phyloP scores from a whole-genome alignment of 306 rosid genomes.

The Prunus mira region DNA sequence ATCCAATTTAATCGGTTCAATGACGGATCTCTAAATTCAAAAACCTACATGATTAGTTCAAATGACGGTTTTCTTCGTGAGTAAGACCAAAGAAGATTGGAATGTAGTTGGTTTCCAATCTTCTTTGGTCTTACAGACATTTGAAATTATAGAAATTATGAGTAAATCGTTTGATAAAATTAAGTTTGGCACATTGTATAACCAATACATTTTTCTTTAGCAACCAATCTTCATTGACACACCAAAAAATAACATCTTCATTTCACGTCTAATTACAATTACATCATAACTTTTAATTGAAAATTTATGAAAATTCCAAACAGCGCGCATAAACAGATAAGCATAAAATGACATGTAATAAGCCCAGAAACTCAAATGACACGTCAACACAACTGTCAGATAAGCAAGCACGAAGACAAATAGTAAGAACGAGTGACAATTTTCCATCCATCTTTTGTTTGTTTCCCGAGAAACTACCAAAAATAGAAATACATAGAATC shows the following conservation, averaged over 20 bases:
- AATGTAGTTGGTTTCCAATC: background rate
- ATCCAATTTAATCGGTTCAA: background rate
- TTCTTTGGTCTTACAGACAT: too few species aligned
- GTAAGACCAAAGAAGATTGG: too few species aligned
- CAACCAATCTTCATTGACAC: background rate
- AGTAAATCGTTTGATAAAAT: background rate
- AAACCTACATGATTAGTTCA: background rate
- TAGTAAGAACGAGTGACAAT: background rate
- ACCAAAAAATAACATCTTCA: background rate
- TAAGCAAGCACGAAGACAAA: too few species aligned
- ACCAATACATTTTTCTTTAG: background rate
- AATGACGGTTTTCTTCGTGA: background rate
- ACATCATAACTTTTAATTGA: background rate
- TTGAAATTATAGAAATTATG: background rate
- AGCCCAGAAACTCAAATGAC: background rate
- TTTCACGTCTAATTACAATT: background rate
- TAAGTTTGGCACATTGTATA: background rate
- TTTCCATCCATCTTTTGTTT: background rate
- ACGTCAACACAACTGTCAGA: background rate
- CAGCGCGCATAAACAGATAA: background rate
- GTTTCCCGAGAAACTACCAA: background rate
- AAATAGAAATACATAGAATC: background rate
- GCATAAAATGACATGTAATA: background rate
- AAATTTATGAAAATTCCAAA: background rate
- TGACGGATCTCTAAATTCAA: background rate